Base-by-base conservation (phyloP, 1,139 yeast genomes). In the Casaregolazyma suthepensis region DNA sequence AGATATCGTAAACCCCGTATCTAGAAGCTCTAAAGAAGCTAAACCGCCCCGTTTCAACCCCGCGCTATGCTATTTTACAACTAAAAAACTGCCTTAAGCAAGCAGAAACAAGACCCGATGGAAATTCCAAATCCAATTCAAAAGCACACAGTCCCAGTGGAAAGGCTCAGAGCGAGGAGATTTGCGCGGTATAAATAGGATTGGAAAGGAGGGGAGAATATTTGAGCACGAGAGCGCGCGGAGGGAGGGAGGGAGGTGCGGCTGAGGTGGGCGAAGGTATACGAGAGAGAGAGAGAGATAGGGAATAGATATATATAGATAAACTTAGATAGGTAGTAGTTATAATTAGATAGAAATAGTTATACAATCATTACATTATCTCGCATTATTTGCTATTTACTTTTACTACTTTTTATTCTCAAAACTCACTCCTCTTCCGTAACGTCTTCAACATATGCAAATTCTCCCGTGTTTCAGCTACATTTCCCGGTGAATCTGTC, bases 381-480 rank as follows among this genome's bases (percentile, higher is more conserved):
- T n/a, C n/a, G n/a, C n/a, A n/a, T n/a, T n/a, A n/a, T n/a, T n/a
- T n/a, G n/a, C n/a, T n/a, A n/a, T n/a, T n/a, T n/a, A n/a, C n/a
- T n/a, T 22, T 5, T 22, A 22, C 6, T 22, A 22, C 26, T 5
- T 13, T 2, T 26, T 15, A 9, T 2, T 5, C 18, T n/a, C 19
- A 45, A 31, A 29, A 45, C 26, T 45, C 48, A 13, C 19, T 23
- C 10, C 48, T 17, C 26, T 45, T 45, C n/a, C 48, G 42, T 17
- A 45, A 23, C 22, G 48, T 22, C 48, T 45, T 45, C n/a, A 45
- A 37, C 23, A 37, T 20, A 31, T 45, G 29, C 22, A 45, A 45
- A 12, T 20, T 31, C 5, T 7, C 22, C 17, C 42, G 6, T 13
- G 22, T 17, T 13, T 45, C 42, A 29, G 5, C 42, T 15, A 42